Conservation (phyloP, 441 rosid species). For the Omphalea diandra region DNA sequence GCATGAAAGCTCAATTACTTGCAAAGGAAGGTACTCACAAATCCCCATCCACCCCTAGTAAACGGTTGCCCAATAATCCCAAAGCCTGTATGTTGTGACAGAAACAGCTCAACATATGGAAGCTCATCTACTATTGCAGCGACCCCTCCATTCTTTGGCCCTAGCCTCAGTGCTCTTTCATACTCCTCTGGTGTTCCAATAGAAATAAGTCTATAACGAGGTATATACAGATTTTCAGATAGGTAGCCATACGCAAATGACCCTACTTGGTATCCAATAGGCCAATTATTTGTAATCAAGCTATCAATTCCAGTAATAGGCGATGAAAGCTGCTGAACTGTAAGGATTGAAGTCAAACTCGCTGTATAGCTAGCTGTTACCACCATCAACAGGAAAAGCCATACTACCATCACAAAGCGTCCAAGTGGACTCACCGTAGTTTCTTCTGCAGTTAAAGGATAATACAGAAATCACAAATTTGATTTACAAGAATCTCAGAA, state of each 20-base stretch:
- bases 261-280: conserved; percentile 84
- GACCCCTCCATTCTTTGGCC: conserved; percentile 67
- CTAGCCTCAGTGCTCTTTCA: conserved; percentile 61
- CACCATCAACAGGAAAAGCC: conserved; percentile 90
- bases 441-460: conserved; percentile 57
- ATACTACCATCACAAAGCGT: conserved; percentile 79
- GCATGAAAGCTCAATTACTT: conserved; percentile 1
- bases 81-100: conserved; percentile 48
- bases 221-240: conserved; percentile 50
- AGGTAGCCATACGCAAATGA: conserved; percentile 68
- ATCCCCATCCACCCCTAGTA: conserved; percentile 91
- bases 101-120: conserved; percentile 69
- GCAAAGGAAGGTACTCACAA: conserved; percentile 57
- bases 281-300: conserved; percentile 59
- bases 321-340: conserved; percentile 80
- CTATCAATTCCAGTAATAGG: conserved; percentile 82
- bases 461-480: conserved; percentile 4
- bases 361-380: conserved; percentile 91
- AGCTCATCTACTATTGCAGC: conserved; percentile 84
- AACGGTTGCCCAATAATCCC: conserved; percentile 78
- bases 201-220: conserved; percentile 57
- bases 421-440: conserved; percentile 56
- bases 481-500: conserved; percentile 1
- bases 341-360: conserved; percentile 80
- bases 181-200: conserved; percentile 66